phyloP scores from a whole-genome alignment of 139 green algal species.

The Picochlorum costavermella region DNA sequence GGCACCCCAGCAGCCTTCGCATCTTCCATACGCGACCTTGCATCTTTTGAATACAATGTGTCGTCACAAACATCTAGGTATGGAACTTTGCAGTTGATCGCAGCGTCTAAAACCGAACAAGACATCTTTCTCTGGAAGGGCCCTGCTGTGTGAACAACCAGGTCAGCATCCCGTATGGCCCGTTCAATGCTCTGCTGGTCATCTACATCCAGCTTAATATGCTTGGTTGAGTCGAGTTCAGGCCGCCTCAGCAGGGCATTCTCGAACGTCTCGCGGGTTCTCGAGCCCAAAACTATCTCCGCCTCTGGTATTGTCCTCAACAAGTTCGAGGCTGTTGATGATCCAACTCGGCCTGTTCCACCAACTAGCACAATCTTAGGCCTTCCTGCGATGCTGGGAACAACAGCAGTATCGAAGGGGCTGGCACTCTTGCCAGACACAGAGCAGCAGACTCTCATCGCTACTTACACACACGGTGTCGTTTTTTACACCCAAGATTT shows the following conservation, averaged over 20 bases:
- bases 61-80: constrained; percentile 98
- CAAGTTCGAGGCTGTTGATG: constrained; percentile 62
- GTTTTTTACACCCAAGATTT: too few species aligned
- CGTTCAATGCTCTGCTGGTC: constrained; percentile 23
- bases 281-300: constrained; percentile 46
- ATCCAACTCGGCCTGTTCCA: constrained; percentile 77
- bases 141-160: constrained; percentile 83
- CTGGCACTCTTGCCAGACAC: too few species aligned
- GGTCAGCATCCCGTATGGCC: constrained; percentile 25
- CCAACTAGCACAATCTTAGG: constrained; percentile 49
- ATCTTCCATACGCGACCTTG: constrained; percentile 43
- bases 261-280: constrained; percentile 36
- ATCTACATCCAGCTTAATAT: constrained; percentile 35
- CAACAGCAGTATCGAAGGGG: neutral
- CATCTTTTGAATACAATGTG: constrained; percentile 35
- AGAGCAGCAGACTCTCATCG: too few species aligned
- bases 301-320: constrained; percentile 37
- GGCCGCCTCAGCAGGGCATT: constrained; percentile 40
- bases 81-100: constrained; percentile 52
- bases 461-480: too few species aligned
- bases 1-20: constrained; percentile 73
- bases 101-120: constrained; percentile 59
- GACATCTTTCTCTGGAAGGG: constrained; percentile 77
- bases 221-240: constrained; percentile 37
- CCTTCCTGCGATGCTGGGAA: neutral